phyloP scores from a whole-genome alignment of 2,329 filamentous ascomycete genomes.

The Fusarium fujikuroi region DNA sequence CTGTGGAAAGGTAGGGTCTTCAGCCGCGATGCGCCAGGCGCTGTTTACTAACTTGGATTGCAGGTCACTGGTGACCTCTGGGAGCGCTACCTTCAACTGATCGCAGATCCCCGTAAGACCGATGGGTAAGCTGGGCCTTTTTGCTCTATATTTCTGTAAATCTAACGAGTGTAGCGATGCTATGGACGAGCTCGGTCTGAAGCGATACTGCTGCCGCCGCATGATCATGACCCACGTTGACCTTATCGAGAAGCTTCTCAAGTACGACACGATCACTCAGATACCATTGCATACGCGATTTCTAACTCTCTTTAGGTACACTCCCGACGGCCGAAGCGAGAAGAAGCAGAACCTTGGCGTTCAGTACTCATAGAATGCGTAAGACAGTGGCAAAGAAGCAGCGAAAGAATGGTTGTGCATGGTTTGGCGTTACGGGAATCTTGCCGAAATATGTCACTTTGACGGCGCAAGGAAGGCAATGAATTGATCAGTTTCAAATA shows the following conservation, averaged over 20 bases:
- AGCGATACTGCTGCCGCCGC: constrained; percentile 96
- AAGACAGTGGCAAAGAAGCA: constrained; percentile 5
- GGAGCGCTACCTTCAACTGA: constrained; percentile 92
- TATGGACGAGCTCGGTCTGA: constrained; percentile 93
- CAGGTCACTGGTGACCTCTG: constrained; percentile 97
- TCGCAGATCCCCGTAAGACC: constrained; percentile 76
- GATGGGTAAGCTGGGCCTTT: constrained; percentile 70
- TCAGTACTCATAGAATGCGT: constrained; percentile 46
- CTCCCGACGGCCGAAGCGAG: constrained; percentile 70
- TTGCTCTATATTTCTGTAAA: background rate
- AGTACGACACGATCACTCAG: constrained; percentile 65
- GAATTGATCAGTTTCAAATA: constrained; percentile 34
- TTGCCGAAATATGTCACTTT: constrained; percentile 39
- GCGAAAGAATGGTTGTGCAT: constrained; percentile 42
- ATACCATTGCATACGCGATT: background rate
- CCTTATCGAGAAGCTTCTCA: constrained; percentile 96
- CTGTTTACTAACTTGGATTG: constrained; percentile 41
- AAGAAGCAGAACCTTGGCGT: constrained; percentile 62
- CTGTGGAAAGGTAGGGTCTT: constrained; percentile 86
- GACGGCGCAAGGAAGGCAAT: constrained; percentile 46
- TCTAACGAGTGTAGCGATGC: constrained; percentile 74
- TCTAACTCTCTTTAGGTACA: constrained; percentile 59
- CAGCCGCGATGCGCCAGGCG: constrained; percentile 13
- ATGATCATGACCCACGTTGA: constrained; percentile 99
- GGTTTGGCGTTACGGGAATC: constrained; percentile 49